Evolutionary conservation across 768 basidiomycete genomes (phyloP).

Genomic region (Tubosaeta brunneosetosa): DNA sequence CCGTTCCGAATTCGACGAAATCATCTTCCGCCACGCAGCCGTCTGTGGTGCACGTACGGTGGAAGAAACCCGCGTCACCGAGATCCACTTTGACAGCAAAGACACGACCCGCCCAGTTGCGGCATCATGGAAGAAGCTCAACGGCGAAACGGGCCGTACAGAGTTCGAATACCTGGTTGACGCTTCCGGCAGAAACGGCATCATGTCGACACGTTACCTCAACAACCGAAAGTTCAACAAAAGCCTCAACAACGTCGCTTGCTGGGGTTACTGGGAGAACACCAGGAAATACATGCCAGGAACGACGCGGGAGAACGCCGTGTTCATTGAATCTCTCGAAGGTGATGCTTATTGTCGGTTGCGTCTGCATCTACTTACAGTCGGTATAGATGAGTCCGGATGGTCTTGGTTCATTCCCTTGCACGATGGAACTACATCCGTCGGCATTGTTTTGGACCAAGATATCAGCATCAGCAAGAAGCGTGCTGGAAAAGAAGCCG

Average conservation of each 20-base stretch:
- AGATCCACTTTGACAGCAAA: background rate
- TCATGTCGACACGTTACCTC: background rate
- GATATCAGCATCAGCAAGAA: conserved; percentile 2
- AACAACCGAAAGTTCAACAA: conserved; percentile 1
- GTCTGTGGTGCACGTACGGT: background rate
- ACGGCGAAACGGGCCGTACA: background rate
- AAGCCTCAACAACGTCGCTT: background rate
- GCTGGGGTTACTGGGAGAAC: conserved; percentile 3
- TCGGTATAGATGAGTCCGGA: background rate
- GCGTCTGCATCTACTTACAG: background rate
- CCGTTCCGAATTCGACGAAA: background rate
- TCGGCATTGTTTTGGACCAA: background rate
- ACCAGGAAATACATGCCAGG: background rate
- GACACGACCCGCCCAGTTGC: background rate
- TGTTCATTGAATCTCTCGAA: background rate
- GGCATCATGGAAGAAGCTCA: background rate
- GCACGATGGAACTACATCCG: background rate
- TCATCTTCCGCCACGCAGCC: background rate
- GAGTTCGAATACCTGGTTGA: conserved; percentile 2
- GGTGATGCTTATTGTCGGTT: background rate
- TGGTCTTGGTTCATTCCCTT: background rate
- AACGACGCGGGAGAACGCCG: background rate
- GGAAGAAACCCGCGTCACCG: background rate
- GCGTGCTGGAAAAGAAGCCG: conserved; percentile 1
- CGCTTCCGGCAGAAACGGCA: background rate